These are phyloP conservation scores for Ceratobasidium sp. DNA, from an alignment of 1,284 basidiomycete genomes.

Conservation along the genomic window DNA sequence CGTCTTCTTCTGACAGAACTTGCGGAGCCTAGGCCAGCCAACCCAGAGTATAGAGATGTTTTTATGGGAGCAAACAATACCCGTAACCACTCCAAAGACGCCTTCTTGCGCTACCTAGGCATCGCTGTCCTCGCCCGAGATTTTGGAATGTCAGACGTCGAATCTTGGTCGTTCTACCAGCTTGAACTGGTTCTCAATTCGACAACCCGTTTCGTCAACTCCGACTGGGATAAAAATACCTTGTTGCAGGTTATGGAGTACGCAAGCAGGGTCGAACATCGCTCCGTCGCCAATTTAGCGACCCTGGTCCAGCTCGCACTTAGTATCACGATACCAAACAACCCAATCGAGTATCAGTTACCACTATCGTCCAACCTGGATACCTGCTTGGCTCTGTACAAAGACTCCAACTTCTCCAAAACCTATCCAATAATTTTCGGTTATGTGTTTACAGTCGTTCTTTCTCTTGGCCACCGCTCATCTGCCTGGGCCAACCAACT, in stretches of 20 bases:
- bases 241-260: neutral
- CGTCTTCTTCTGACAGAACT: neutral
- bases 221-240: neutral
- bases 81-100: neutral
- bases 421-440: neutral
- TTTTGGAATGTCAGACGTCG: neutral
- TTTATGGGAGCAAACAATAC: neutral
- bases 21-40: neutral
- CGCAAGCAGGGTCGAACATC: too few species aligned
- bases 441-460: neutral
- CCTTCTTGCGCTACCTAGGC: neutral
- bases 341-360: neutral
- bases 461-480: constrained; percentile 9
- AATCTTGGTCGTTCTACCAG: neutral
- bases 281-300: neutral
- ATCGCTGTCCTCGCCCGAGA: neutral
- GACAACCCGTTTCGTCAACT: neutral
- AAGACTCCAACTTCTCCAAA: neutral
- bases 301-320: neutral
- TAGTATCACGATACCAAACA: neutral
- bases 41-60: neutral
- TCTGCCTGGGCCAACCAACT: neutral
- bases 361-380: neutral
- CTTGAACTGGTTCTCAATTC: neutral
- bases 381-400: neutral